Base-by-base conservation (phyloP, 805 yeast genomes). In the Pichia pseudocactophila region DNA sequence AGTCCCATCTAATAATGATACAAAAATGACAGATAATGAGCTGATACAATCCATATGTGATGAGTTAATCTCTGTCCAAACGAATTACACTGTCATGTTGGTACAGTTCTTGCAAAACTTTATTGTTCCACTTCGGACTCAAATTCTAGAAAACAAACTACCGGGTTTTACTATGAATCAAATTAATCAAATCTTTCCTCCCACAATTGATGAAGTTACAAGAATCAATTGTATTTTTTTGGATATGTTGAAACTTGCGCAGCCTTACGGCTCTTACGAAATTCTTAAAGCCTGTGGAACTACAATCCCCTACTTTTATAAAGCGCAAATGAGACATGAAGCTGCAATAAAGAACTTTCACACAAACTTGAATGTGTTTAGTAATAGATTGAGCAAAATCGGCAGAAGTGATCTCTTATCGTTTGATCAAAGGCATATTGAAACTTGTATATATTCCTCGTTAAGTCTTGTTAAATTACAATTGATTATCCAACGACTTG, bases 191-290 rank as follows among this genome's bases (percentile, higher is more conserved):
- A 70, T 87, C 1, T 88, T 90, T 55, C 97, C 97, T 2, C 97
- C 97, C 1, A 90, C 97, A 0, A 82, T 90, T 16, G 97, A 90
- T 61, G 97, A 90, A 63, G 80, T 90, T 15, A 84, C 95, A 10
- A 71, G 97, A 54, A 80, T 90, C 32, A 89, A 89, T 56, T 85
- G 95, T 56, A 78, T 90, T 4, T 76, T 86, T 45, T 73, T 83
- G 47, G 94, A 83, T 50, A 76, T 92, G 18, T 62, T 90, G 42
- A 74, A 76, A 44, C 61, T 72, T 13, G 90, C 97, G 0, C 54
- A 66, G 2, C 76, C 80, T 0, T 76, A 61, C 55, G 96, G 96
- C 2, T 74, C 82, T 39, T 70, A 73, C 40, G 97, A 90, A 59
- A 69, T 86, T 3, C 61, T 90, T 45, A 80, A 76, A 47, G 95